A percentile compares a stretch with the other conserved stretches of the same genome.
Conservation (phyloP, 2,329 filamentous ascomycete genomes). For the Diplodia corticola region DNA sequence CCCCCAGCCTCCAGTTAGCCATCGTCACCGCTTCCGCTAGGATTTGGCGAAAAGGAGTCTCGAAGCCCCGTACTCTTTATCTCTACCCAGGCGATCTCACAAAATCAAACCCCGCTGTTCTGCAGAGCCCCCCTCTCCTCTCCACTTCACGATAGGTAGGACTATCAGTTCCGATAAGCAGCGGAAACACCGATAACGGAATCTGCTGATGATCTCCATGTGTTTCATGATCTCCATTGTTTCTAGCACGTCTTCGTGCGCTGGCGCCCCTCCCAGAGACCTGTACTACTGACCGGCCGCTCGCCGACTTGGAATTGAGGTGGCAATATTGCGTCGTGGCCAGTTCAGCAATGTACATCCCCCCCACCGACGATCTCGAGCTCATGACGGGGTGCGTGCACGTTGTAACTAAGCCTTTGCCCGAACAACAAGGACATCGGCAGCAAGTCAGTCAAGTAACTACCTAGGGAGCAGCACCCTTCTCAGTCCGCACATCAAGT, state of each 20-base stretch:
- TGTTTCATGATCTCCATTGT: background rate
- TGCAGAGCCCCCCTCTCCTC: too few species aligned
- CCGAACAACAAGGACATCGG: background rate
- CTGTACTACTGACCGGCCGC: background rate
- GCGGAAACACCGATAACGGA: background rate
- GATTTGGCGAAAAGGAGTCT: background rate
- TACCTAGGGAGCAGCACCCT: too few species aligned
- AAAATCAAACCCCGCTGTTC: background rate
- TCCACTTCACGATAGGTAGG: background rate
- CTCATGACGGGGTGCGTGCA: background rate
- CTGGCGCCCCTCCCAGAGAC: background rate
- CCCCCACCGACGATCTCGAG: background rate
- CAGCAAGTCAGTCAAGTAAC: too few species aligned
- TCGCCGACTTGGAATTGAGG: background rate
- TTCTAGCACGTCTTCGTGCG: background rate
- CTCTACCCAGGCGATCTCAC: background rate
- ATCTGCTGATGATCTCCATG: too few species aligned
- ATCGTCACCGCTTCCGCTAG: background rate
- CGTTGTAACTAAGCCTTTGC: background rate
- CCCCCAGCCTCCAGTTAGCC: background rate
- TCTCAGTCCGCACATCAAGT: background rate
- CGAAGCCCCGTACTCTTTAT: background rate
- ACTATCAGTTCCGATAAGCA: background rate
- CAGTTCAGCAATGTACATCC: background rate
- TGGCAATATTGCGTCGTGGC: background rate